phyloP scores from a whole-genome alignment of 2,329 filamentous ascomycete genomes.

The Achaetomium macrosporum region DNA sequence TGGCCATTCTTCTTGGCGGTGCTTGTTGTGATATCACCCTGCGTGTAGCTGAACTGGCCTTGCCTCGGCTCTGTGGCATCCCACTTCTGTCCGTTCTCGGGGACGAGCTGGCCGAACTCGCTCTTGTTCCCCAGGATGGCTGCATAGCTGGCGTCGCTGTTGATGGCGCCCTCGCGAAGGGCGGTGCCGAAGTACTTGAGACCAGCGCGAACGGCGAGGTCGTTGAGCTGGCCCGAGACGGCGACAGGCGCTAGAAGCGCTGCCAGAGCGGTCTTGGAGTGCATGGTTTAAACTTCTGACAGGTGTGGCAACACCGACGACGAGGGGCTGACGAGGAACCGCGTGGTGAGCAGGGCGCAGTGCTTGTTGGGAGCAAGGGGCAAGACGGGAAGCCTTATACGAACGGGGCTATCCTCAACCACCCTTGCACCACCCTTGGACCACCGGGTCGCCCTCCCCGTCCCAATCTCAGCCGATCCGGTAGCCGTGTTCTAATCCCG shows the following conservation, averaged over 20 bases:
- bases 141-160: conserved; percentile 47
- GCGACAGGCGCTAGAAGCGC: conserved; percentile 22
- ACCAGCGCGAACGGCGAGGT: conserved; percentile 50
- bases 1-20: conserved; percentile 44
- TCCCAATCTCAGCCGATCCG: too few species aligned
- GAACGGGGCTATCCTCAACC: too few species aligned
- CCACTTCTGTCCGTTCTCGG: conserved; percentile 61
- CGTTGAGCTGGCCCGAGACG: conserved; percentile 38
- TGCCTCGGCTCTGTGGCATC: conserved; percentile 53
- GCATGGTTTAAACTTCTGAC: conserved; percentile 14
- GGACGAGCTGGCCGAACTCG: conserved; percentile 61
- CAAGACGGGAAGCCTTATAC: not conserved
- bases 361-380: not conserved
- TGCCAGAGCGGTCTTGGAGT: conserved; percentile 18
- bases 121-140: conserved; percentile 46
- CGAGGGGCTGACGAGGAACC: not conserved
- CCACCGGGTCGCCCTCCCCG: too few species aligned
- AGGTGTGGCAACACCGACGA: not conserved
- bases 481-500: too few species aligned
- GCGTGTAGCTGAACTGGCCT: conserved; percentile 8
- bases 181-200: conserved; percentile 60
- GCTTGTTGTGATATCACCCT: conserved; percentile 47
- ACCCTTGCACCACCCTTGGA: too few species aligned
- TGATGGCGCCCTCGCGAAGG: conserved; percentile 52
- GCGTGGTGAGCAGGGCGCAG: not conserved